A percentile compares a stretch with the other conserved stretches of the same genome.
phyloP scores from a whole-genome alignment of 2,329 filamentous ascomycete species.

The Grosmannia huntii region DNA sequence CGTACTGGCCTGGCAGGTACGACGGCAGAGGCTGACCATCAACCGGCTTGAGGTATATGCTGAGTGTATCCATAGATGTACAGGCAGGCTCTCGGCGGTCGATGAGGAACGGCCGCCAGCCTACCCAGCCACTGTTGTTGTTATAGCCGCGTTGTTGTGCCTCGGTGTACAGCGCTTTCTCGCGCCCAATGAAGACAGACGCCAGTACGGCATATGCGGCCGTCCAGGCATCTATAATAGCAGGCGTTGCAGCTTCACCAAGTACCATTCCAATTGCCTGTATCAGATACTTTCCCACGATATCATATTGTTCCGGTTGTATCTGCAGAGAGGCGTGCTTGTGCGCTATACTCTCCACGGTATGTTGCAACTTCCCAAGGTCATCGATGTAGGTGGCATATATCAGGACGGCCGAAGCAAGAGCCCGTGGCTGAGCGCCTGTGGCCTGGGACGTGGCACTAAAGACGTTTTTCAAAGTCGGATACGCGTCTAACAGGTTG shows the following conservation, averaged over 20 bases:
- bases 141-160: conserved; percentile 18
- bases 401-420: conserved; percentile 56
- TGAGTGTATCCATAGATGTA: conserved; percentile 44
- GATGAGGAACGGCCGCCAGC: conserved; percentile 43
- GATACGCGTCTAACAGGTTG: conserved; percentile 51
- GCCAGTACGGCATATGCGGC: conserved; percentile 61
- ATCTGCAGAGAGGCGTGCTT: conserved; percentile 66
- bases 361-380: conserved; percentile 42
- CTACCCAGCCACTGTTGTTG: conserved; percentile 25
- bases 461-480: conserved; percentile 57
- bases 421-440: conserved; percentile 55
- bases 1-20: conserved; percentile 61
- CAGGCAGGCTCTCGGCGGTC: conserved; percentile 46
- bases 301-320: conserved; percentile 52
- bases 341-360: conserved; percentile 57
- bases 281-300: conserved; percentile 57
- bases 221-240: conserved; percentile 58
- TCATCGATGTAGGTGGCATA: conserved; percentile 65
- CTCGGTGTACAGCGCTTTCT: conserved; percentile 43
- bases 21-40: conserved; percentile 43
- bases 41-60: conserved; percentile 56
- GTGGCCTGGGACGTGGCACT: conserved; percentile 56
- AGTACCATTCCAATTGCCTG: conserved; percentile 55
- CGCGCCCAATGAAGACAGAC: conserved; percentile 54
- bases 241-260: conserved; percentile 51